Conservation (phyloP, 192 early-diverging fungal species). For the Backusella parvicylindrica region DNA sequence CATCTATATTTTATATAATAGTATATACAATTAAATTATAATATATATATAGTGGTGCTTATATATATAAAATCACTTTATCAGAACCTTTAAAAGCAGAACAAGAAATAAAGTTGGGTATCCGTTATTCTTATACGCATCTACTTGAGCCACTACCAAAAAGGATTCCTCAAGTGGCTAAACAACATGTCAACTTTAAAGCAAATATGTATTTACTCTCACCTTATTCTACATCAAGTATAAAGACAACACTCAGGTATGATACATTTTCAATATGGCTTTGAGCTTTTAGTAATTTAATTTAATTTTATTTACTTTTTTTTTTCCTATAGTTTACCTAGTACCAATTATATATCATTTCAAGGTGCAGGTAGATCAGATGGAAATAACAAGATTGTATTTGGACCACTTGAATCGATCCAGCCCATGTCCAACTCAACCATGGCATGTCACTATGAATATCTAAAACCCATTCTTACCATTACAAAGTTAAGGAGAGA, state of each 20-base stretch:
- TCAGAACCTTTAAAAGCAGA: constrained; percentile 43
- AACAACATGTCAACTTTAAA: constrained; percentile 61
- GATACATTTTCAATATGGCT: constrained; percentile 9
- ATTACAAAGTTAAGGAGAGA: constrained; percentile 59
- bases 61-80: constrained; percentile 49
- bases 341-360: constrained; percentile 35
- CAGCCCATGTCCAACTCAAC: constrained; percentile 31
- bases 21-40: too few relatives aligned
- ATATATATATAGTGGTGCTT: constrained; percentile 18
- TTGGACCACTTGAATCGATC: constrained; percentile 68
- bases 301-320: too few relatives aligned
- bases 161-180: constrained; percentile 56
- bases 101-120: constrained; percentile 58
- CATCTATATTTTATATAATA: too few relatives aligned
- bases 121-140: constrained; percentile 46
- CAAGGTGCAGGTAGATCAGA: constrained; percentile 26
- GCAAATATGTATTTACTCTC: constrained; percentile 60
- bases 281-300: too few relatives aligned
- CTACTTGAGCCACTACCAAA: constrained; percentile 46
- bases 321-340: constrained; percentile 40
- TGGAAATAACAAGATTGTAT: constrained; percentile 57
- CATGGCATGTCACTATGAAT: constrained; percentile 63
- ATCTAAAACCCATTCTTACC: constrained; percentile 52
- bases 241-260: constrained; percentile 78
- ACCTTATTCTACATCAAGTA: constrained; percentile 65